These are phyloP conservation scores for Hypoxylon intermedium DNA, from an alignment of 495 filamentous ascomycete species.

Conservation along the genomic window DNA sequence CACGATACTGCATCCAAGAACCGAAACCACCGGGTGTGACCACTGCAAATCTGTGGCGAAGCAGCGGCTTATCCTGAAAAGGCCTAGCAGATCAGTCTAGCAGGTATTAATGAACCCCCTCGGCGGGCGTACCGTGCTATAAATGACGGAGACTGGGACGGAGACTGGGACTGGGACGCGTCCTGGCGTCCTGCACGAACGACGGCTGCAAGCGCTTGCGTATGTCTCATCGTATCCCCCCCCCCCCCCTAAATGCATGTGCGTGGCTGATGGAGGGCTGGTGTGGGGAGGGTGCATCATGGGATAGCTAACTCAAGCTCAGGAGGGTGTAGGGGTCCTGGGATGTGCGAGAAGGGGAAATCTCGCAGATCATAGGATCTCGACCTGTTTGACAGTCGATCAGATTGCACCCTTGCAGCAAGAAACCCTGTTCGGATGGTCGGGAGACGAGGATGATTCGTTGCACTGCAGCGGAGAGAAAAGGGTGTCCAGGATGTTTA, in stretches of 20 bases:
- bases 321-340: conserved; percentile 35
- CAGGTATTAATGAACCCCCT: conserved; percentile 9
- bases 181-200: conserved; percentile 34
- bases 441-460: conserved; percentile 38
- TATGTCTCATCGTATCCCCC: conserved; percentile 40
- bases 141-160: conserved; percentile 25
- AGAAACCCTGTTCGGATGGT: conserved; percentile 36
- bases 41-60: conserved; percentile 14
- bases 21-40: conserved; percentile 29
- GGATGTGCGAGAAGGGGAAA: conserved; percentile 27
- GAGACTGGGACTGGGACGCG: conserved; percentile 24
- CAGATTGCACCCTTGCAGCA: conserved; percentile 36
- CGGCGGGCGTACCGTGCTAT: conserved; percentile 11
- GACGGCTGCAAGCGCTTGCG: conserved; percentile 37
- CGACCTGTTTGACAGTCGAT: conserved; percentile 37
- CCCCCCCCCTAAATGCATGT: no score
- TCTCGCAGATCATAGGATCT: conserved; percentile 42
- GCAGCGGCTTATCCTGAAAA: conserved; percentile 1
- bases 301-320: conserved; percentile 30
- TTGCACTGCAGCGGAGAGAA: conserved; percentile 42
- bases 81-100: not conserved
- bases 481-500: conserved; percentile 41
- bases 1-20: conserved; percentile 23
- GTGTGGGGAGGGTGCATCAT: conserved; percentile 38
- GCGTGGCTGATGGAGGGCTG: conserved; percentile 39